Conservation (phyloP, 2,329 filamentous ascomycete species). For the Tolypocladium sp. region DNA sequence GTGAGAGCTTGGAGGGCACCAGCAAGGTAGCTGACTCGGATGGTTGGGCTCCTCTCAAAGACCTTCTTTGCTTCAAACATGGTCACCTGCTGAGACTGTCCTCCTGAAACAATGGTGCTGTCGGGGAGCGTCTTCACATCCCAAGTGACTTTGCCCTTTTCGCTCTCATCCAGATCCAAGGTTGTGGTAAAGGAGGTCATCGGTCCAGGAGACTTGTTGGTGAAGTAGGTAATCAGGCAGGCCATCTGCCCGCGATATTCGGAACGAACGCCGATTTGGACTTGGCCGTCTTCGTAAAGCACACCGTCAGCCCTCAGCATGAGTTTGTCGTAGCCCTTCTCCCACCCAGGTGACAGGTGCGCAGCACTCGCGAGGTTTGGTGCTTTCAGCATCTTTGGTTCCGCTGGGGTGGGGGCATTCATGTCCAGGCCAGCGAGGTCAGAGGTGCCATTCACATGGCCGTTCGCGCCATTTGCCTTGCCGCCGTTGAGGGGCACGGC, state of each 20-base stretch:
- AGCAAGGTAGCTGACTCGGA: slow-evolving; percentile 88
- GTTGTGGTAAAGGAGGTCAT: slow-evolving; percentile 93
- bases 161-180: slow-evolving; percentile 65
- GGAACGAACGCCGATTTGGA: slow-evolving; percentile 84
- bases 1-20: slow-evolving; percentile 90
- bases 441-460: slow-evolving; percentile 39
- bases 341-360: slow-evolving; percentile 91
- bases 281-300: slow-evolving; percentile 88
- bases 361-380: slow-evolving; percentile 88
- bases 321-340: slow-evolving; percentile 77
- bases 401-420: slow-evolving; percentile 47
- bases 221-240: slow-evolving; percentile 91
- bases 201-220: slow-evolving; percentile 79
- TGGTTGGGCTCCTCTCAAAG: slow-evolving; percentile 79
- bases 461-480: slow-evolving; percentile 41
- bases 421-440: slow-evolving; percentile 82
- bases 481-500: slow-evolving; percentile 37
- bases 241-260: slow-evolving; percentile 95
- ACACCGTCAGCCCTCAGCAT: slow-evolving; percentile 76
- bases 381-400: slow-evolving; percentile 49
- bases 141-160: slow-evolving; percentile 62
- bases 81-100: slow-evolving; percentile 84
- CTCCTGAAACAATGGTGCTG: slow-evolving; percentile 62
- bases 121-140: slow-evolving; percentile 87
- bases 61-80: slow-evolving; percentile 83